These are phyloP conservation scores for Echinochloa phyllopogon DNA, from an alignment of 176 grass and related monocot genomes.

Conservation along the genomic window DNA sequence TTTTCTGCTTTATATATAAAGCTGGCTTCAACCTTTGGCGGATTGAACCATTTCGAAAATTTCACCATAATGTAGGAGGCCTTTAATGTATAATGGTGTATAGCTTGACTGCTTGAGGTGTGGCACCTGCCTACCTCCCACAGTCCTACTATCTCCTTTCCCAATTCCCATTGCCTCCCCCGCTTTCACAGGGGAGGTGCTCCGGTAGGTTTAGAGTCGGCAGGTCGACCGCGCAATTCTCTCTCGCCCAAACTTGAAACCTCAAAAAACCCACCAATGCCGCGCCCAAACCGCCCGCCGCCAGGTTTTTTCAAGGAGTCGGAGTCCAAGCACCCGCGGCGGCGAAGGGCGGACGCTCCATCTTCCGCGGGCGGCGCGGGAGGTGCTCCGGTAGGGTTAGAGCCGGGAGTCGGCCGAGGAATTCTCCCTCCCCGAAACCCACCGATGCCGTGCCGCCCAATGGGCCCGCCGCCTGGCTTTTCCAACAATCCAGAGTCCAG, in stretches of 20 bases:
- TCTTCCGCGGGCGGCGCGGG: background rate
- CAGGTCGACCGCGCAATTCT: background rate
- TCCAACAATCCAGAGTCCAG: background rate
- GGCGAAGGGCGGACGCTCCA: background rate
- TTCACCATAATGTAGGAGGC: no score
- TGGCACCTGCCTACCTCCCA: no score
- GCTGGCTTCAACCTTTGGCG: no score
- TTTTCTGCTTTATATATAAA: no score
- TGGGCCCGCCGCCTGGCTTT: background rate
- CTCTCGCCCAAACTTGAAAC: background rate
- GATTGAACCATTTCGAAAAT: no score
- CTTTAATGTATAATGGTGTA: no score
- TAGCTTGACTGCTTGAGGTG: no score
- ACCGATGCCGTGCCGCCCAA: background rate
- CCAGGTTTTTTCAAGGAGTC: constrained; percentile 15
- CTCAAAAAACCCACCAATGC: constrained; percentile 18
- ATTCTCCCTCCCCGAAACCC: background rate
- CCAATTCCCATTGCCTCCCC: no score
- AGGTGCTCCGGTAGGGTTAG: background rate
- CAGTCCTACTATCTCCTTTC: no score
- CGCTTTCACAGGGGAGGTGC: no score
- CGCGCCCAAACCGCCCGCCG: background rate
- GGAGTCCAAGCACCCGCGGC: background rate
- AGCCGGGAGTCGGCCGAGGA: background rate
- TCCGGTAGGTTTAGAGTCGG: background rate